A percentile compares a stretch with the other conserved stretches of the same genome.
These are phyloP conservation scores for Trichoderma lentiforme DNA, from an alignment of 2,329 filamentous ascomycete genomes.

Conservation along the genomic window DNA sequence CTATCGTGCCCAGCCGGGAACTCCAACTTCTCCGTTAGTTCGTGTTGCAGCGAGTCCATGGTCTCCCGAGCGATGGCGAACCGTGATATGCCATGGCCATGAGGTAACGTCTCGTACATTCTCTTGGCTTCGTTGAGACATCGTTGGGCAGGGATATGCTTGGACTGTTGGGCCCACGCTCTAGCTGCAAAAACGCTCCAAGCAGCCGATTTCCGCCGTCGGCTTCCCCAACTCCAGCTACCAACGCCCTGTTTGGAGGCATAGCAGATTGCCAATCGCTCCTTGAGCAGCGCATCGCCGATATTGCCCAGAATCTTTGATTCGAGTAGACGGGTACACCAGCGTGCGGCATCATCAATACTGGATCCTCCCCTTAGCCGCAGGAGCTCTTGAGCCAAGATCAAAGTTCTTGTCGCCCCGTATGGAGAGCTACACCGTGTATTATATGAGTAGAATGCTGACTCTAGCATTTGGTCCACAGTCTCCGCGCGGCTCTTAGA, in stretches of 20 bases:
- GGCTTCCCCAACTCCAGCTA: constrained; percentile 63
- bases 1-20: constrained; percentile 29
- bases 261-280: constrained; percentile 83
- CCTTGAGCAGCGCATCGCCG: constrained; percentile 78
- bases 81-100: constrained; percentile 49
- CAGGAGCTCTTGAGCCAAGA: constrained; percentile 76
- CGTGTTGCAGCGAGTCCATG: constrained; percentile 49
- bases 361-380: constrained; percentile 75
- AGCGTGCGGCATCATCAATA: constrained; percentile 81
- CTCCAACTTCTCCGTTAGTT: constrained; percentile 47
- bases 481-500: constrained; percentile 77
- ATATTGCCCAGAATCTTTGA: constrained; percentile 69
- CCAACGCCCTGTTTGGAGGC: constrained; percentile 67
- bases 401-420: constrained; percentile 73
- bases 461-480: constrained; percentile 83
- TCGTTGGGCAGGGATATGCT: constrained; percentile 72
- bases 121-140: constrained; percentile 68
- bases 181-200: constrained; percentile 85
- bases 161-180: constrained; percentile 74
- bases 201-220: constrained; percentile 80
- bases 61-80: constrained; percentile 52
- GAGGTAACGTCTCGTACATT: constrained; percentile 50
- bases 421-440: constrained; percentile 78
- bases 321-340: constrained; percentile 78
- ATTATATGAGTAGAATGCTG: constrained; percentile 87